These are phyloP conservation scores for Yamadazyma conglobata DNA, from an alignment of 1,139 yeast genomes.

Conservation along the genomic window DNA sequence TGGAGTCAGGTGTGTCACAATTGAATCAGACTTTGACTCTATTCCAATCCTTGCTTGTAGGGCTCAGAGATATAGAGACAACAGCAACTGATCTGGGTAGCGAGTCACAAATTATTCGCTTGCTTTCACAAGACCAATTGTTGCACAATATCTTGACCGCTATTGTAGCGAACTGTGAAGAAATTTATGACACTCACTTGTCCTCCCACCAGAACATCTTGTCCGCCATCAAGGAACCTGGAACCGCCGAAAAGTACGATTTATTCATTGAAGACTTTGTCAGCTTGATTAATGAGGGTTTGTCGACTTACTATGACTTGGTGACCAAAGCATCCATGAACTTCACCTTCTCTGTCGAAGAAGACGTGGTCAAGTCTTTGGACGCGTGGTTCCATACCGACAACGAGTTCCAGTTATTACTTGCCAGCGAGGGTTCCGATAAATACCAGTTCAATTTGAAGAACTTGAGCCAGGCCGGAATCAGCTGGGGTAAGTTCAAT, in stretches of 20 bases:
- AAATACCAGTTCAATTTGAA: constrained; percentile 1
- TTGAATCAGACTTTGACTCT: constrained; percentile 6
- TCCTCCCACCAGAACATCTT: background rate
- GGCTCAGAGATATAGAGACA: constrained; percentile 10
- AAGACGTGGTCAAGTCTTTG: constrained; percentile 7
- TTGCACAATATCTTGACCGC: constrained; percentile 1
- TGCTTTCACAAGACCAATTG: constrained; percentile 4
- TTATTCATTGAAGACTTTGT: constrained; percentile 12
- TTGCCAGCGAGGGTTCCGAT: too few relatives aligned
- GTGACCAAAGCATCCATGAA: constrained; percentile 12
- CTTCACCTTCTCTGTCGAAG: constrained; percentile 8
- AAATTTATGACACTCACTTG: constrained; percentile 7
- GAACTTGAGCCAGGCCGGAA: constrained; percentile 5
- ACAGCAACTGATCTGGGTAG: constrained; percentile 13
- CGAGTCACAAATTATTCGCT: constrained; percentile 8
- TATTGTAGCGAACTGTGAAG: constrained; percentile 3
- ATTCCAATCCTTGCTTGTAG: constrained; percentile 10
- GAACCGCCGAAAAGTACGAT: background rate
- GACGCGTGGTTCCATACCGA: constrained; percentile 10
- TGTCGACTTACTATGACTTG: constrained; percentile 10
- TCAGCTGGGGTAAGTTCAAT: constrained; percentile 11
- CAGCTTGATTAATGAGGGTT: constrained; percentile 11
- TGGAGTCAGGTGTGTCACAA: constrained; percentile 1
- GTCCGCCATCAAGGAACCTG: background rate
- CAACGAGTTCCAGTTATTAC: constrained; percentile 3